Percentiles rank a stretch among this genome's conserved stretches.
Evolutionary conservation across 352 stramenopile species (phyloP).

Genomic region (Bremia lactucae): DNA sequence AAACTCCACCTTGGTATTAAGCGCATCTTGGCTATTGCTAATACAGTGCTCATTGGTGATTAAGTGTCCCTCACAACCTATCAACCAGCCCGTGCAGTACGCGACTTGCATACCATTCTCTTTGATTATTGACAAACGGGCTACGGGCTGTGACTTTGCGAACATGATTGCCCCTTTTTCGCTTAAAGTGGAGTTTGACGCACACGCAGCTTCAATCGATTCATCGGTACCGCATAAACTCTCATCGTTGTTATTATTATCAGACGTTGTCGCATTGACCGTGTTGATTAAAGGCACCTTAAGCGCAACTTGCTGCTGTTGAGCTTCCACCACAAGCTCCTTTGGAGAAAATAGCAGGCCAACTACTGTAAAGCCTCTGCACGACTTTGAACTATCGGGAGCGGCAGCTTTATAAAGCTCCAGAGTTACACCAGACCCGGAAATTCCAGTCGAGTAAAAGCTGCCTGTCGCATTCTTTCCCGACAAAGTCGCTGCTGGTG

Average conservation of each 20-base stretch:
- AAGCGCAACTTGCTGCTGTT: constrained; percentile 11
- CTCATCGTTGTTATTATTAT: constrained; percentile 28
- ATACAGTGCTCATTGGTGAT: constrained; percentile 81
- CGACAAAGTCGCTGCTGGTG: constrained; percentile 13
- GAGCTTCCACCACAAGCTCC: constrained; percentile 17
- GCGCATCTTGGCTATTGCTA: constrained; percentile 23
- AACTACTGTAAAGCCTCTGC: constrained; percentile 45
- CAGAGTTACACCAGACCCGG: constrained; percentile 23
- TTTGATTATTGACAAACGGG: constrained; percentile 57
- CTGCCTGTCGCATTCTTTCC: constrained; percentile 40
- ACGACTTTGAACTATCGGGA: constrained; percentile 7
- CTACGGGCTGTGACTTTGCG: constrained; percentile 30
- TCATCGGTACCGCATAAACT: constrained; percentile 61
- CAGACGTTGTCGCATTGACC: background rate
- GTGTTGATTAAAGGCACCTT: constrained; percentile 14
- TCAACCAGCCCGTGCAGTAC: constrained; percentile 66
- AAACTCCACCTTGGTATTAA: constrained; percentile 60
- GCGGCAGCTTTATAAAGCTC: constrained; percentile 27
- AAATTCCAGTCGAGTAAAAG: constrained; percentile 44
- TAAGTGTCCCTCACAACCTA: constrained; percentile 61
- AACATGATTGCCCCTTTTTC: constrained; percentile 27
- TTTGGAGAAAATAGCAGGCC: constrained; percentile 33
- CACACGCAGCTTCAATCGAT: constrained; percentile 51
- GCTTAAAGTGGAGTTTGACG: constrained; percentile 20
- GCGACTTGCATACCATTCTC: constrained; percentile 32